Evolutionary conservation across 2,329 filamentous ascomycete genomes (phyloP), one percentile per base, ranked within the genome.

Genomic region (Alternaria tenuissima): DNA sequence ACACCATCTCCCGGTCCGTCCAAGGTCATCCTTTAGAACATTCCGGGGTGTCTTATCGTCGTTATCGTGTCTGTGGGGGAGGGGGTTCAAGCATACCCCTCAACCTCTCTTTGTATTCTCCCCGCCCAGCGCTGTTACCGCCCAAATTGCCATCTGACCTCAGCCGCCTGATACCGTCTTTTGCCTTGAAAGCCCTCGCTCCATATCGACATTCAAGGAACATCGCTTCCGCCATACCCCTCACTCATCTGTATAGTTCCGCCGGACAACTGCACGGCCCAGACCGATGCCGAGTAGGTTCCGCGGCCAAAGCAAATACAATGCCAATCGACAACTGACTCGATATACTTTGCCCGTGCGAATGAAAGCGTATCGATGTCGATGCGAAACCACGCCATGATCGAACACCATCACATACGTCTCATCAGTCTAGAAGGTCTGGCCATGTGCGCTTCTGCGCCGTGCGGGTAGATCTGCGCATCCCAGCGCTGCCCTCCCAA

Each of bases 381-480:
- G 24, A 34, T 43, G 36, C 16, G n/a, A n/a, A 18, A 18, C 36
- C 32, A 42, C 46, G 32, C 32, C 32, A 36, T 36, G 32, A 36
- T 36, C 32, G 16, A n/a, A 38, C 34, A 38, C 34, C 14, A 16
- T 14, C 34, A 38, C 34, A n/a, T 38, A 14, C 32, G 16, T 38
- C 16, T 38, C n/a, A n/a, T 38, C 34, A n/a, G 28, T 46, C 54
- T 30, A 39, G 20, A 32, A 26, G 52, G 44, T 20, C 54, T 51
- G 58, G 54, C 59, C 52, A 44, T 53, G 47, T 62, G 69, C 67
- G 65, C 68, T 69, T 69, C 51, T 65, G 64, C 61, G 64, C 65
- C 64, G 61, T 64, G 62, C 64, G 67, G 67, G 46, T 49, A 49
- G 71, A 75, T 76, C 72, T 74, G 67, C 72, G 58, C 62, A 60